Evolutionary conservation across 257 asterid species (phyloP), one percentile per base, ranked within the genome.

Genomic region (Echium plantagineum): DNA sequence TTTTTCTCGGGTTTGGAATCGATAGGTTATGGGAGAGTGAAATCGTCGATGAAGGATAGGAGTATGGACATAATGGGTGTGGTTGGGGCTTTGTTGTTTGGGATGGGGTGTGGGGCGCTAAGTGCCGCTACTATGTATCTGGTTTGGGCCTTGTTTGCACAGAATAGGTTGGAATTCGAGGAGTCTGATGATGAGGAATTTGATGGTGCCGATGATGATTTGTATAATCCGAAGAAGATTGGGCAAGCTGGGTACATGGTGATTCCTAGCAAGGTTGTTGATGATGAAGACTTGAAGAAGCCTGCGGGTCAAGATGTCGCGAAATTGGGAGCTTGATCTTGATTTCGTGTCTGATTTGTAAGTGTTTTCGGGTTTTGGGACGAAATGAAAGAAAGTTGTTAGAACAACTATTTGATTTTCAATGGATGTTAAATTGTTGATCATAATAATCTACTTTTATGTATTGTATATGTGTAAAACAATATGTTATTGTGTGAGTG

Each of bases 51-150:
- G 21, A 80, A 80, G 61, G 81, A 79, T 30, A 76, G 86, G 15
- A 63, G 85, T 46, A 77, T 70, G 70, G 89, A 81, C 49, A 81
- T 84, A 73, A 75, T 84, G 79, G 75, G 89, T 69, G 80, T 81
- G 1, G 80, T 81, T 55, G 80, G 85, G 5, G 89, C 86, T 15
- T 71, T 81, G 74, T 71, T 84, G 24, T 81, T 81, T 48, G 94
- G 86, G 20, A 79, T 84, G 20, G 86, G 85, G 1, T 81, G 94
- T 28, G 94, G 89, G 6, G 94, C 78, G 26, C 74, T 84, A 35
- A 77, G 89, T 10, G 89, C 82, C 0, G 85, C 89, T 1, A 65
- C 74, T 15, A 68, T 84, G 80, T 84, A 81, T 70, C 63, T 78
- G 58, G 9, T 81, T 47, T 80, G 86, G 89, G 74, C 81, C 4